Base-by-base conservation (phyloP, 345 rosid genomes). In the Odontarrhena argentea region DNA sequence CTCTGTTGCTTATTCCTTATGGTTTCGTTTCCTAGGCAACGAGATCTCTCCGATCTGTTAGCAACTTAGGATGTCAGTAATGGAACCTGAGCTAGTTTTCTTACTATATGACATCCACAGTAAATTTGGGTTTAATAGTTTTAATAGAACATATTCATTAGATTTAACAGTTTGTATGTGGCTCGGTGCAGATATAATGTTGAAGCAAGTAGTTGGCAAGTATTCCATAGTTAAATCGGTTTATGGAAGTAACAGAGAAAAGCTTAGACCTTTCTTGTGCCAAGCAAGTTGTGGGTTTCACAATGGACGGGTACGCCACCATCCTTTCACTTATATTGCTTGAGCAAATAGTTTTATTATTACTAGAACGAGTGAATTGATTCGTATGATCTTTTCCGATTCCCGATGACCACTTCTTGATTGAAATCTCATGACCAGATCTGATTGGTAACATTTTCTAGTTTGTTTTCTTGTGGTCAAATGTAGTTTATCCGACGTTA, bases 161-260 rank as follows among this genome's bases (percentile, higher is more conserved):
- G 56, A 32, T 4, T 32, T 5, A 32, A 32, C 36, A 32, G 22
- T 62, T 32, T 30, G 30, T 18, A 12, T 57, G 9, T 62, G 8
- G 42, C 11, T 62, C 63, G 50, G 66, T 68, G 64, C 11, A 51
- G 56, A 18, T 56, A 66, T 55, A 24, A 83, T 83, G 86, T 76
- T 84, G 76, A 86, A 74, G 77, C 83, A 82, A 70, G 84, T 73
- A 13, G 34, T 83, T 65, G 59, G 68, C 52, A 79, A 77, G 78
- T 69, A 70, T 44, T 67, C 75, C 3, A 59, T 34, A 15, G 73
- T 47, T 53, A 69, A 58, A 62, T 66, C 68, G 24, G 36, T 70
- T 37, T 44, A 60, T 42, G 60, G 46, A 47, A 77, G 54, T 74
- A 76, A 47, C 30, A 71, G 73, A 24, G 75, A 63, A 68, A 78